Base-by-base conservation (phyloP, 2,329 filamentous ascomycete species). In the Graphium sp. region DNA sequence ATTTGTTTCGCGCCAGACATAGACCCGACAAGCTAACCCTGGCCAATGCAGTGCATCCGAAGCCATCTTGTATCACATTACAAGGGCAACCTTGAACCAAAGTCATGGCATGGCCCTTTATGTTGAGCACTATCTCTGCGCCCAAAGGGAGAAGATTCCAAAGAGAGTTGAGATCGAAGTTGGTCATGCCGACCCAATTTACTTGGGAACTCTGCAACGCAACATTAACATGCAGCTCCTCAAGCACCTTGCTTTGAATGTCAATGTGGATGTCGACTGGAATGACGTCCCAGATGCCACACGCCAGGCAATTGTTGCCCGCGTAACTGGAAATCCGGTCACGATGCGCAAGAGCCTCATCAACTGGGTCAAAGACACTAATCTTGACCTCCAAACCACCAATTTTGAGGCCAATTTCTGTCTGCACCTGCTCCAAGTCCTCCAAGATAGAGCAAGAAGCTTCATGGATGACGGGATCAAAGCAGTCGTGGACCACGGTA, bases 1-100 rank as follows among this genome's bases (percentile, higher is more conserved):
- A n/a, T n/a, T n/a, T n/a, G n/a, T n/a, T n/a, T n/a, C n/a, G n/a
- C n/a, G n/a, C n/a, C n/a, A n/a, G n/a, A n/a, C n/a, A n/a, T n/a
- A n/a, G n/a, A n/a, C n/a, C n/a, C n/a, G n/a, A n/a, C n/a, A n/a
- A n/a, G n/a, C n/a, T n/a, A n/a, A n/a, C n/a, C n/a, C n/a, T n/a
- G n/a, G n/a, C n/a, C n/a, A n/a, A n/a, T n/a, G n/a, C n/a, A n/a
- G n/a, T 17, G 29, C 29, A 13, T 35, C 47, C 5, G 50, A 52
- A 33, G 43, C 42, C 5, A 38, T 52, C n/a, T 33, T 53, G 4
- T 49, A 52, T 32, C 49, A 53, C 29, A 41, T 42, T 5, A 41
- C 47, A 4, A 40, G 46, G 7, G 40, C 42, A 4, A 37, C 43
- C 13, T 34, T 49, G 14, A 33, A 38, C 5, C 35, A 48, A 7